phyloP scores from a whole-genome alignment of 306 rosid genomes.

The Lupinus albus region DNA sequence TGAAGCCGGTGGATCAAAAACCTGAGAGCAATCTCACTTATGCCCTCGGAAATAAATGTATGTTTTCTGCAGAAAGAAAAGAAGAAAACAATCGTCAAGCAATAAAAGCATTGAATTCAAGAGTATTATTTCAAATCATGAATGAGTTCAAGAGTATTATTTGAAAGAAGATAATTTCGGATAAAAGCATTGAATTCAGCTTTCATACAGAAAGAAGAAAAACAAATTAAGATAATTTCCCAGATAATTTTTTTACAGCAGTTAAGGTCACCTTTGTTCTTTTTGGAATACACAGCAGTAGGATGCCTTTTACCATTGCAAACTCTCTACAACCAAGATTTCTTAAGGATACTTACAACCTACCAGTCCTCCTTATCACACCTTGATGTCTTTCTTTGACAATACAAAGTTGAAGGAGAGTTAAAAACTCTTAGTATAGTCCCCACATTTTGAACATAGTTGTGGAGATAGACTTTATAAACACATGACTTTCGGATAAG shows the following conservation, averaged over 20 bases:
- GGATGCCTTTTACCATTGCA: no score
- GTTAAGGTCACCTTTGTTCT: not conserved
- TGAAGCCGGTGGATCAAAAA: conserved; percentile 36
- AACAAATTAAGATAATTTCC: not conserved
- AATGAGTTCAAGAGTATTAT: not conserved
- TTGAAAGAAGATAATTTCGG: not conserved
- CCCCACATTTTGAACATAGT: not conserved
- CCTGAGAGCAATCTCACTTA: conserved; percentile 56
- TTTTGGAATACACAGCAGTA: no score
- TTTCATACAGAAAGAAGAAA: not conserved
- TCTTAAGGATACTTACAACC: no score
- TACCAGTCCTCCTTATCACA: no score
- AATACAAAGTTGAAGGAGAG: not conserved
- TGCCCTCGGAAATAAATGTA: conserved; percentile 90
- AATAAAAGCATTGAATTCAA: not conserved
- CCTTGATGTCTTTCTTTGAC: no score
- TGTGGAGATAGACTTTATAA: no score
- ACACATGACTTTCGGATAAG: no score
- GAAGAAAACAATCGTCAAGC: conserved; percentile 23
- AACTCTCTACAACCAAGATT: no score
- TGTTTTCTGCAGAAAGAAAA: conserved; percentile 71
- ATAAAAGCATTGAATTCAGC: not conserved
- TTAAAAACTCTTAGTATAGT: not conserved
- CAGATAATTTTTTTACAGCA: not conserved
- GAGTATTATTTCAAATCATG: not conserved